A percentile compares a stretch with the other conserved stretches of the same genome.
These are phyloP conservation scores for Nitzschia sp. DNA, from an alignment of 108 stramenopile species.

Conservation along the genomic window DNA sequence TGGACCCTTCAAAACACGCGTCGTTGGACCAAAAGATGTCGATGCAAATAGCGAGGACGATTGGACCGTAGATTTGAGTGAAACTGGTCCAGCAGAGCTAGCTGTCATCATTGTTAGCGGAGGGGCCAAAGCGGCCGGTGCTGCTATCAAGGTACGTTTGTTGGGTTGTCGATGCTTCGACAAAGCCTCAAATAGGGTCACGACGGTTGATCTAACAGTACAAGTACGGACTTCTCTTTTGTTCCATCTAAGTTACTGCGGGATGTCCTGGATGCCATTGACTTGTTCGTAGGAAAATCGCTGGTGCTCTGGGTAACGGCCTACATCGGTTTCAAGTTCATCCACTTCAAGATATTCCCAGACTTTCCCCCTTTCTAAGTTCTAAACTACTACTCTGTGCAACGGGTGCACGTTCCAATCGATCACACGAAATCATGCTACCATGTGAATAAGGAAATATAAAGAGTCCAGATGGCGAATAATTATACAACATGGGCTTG, in stretches of 20 bases:
- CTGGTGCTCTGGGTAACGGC: conserved; percentile 81
- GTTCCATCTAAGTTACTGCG: conserved; percentile 37
- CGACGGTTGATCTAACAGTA: too few species aligned
- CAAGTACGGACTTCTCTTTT: neutral
- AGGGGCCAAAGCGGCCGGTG: conserved; percentile 67
- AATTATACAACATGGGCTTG: too few species aligned
- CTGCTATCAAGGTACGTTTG: conserved; percentile 33
- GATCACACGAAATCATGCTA: too few species aligned
- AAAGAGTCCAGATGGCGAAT: too few species aligned
- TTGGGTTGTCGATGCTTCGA: too few species aligned
- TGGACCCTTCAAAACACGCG: conserved; percentile 80
- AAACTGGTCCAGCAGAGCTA: conserved; percentile 34
- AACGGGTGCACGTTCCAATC: too few species aligned
- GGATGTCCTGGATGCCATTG: conserved; percentile 79
- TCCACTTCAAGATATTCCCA: conserved; percentile 93
- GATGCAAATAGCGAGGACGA: conserved; percentile 22
- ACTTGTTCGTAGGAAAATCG: conserved; percentile 89
- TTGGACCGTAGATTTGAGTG: conserved; percentile 48
- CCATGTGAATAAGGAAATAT: too few species aligned
- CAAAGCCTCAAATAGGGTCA: too few species aligned
- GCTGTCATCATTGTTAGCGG: conserved; percentile 59
- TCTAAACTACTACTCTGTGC: too few species aligned
- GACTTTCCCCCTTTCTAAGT: conserved; percentile 66
- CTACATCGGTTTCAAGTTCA: conserved; percentile 86
- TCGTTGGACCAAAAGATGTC: conserved; percentile 73